Conservation (phyloP, 139 green algal species). For the Edaphochlamys debaryana region DNA sequence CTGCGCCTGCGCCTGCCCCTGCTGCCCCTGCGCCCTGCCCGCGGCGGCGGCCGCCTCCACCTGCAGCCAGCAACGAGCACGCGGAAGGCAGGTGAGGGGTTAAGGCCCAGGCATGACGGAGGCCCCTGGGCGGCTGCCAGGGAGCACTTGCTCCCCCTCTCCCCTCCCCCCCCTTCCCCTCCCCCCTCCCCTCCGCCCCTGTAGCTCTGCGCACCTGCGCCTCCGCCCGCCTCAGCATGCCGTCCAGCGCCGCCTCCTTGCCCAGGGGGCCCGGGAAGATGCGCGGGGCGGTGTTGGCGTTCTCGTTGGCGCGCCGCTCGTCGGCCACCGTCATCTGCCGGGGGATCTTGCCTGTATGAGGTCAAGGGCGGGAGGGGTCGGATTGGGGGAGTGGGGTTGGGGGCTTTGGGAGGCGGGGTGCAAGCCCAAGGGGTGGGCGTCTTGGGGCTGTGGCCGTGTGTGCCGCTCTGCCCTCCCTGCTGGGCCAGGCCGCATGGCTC, state of each 20-base stretch:
- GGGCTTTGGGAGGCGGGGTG: not conserved
- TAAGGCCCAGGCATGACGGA: too few relatives aligned
- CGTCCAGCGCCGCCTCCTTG: not conserved
- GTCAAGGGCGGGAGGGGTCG: not conserved
- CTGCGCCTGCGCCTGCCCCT: too few relatives aligned
- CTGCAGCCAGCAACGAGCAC: too few relatives aligned
- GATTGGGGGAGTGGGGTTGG: too few relatives aligned
- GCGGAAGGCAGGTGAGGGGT: too few relatives aligned
- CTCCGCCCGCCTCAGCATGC: not conserved
- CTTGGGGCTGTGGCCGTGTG: not conserved
- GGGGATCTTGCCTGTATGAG: conserved; percentile 19
- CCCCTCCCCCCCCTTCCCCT: too few relatives aligned
- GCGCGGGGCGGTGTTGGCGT: conserved; percentile 6
- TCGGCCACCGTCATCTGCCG: conserved; percentile 4
- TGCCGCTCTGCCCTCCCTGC: too few relatives aligned
- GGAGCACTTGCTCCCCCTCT: not conserved
- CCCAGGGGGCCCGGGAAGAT: conserved; percentile 13
- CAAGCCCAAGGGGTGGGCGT: not conserved
- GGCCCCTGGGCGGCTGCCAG: not conserved
- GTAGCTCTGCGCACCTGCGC: too few relatives aligned
- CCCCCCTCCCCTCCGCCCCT: too few relatives aligned
- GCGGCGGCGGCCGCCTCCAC: too few relatives aligned
- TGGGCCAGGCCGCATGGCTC: too few relatives aligned
- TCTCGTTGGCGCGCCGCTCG: not conserved
- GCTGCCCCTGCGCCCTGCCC: too few relatives aligned